These are phyloP conservation scores for Dactylorhiza incarnata DNA, from an alignment of 106 monocot genomes.

Conservation along the genomic window DNA sequence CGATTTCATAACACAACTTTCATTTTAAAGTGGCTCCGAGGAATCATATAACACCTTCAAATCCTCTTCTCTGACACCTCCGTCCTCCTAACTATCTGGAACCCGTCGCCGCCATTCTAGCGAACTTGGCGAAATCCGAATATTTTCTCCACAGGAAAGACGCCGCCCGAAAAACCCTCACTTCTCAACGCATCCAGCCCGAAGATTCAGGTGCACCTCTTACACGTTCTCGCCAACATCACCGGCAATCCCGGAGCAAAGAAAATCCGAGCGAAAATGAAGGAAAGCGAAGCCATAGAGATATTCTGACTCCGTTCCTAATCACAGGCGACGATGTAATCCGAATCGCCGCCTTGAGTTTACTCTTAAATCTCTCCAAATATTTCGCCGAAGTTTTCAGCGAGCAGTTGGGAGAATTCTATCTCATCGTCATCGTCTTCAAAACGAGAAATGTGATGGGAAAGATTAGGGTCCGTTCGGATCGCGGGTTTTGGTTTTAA, in stretches of 20 bases:
- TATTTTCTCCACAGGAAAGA: constrained; percentile 44
- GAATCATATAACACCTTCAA: constrained; percentile 51
- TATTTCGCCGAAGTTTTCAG: constrained; percentile 30
- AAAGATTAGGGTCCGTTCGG: too few species aligned
- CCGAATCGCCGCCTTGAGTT: constrained; percentile 31
- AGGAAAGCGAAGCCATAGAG: constrained; percentile 49
- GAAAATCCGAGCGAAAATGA: constrained; percentile 45
- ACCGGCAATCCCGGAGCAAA: constrained; percentile 33
- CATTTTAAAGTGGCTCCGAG: not conserved
- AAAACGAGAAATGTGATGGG: too few species aligned
- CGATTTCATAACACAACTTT: too few species aligned
- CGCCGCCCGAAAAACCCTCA: constrained; percentile 48
- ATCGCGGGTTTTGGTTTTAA: too few species aligned
- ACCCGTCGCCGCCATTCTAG: constrained; percentile 66
- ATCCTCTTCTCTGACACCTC: constrained; percentile 86
- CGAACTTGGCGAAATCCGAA: constrained; percentile 49
- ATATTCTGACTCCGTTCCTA: constrained; percentile 59
- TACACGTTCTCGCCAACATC: constrained; percentile 59
- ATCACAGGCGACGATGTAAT: constrained; percentile 29
- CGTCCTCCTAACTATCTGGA: constrained; percentile 61
- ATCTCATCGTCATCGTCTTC: too few species aligned
- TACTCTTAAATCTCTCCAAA: constrained; percentile 57
- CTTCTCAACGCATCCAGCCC: constrained; percentile 64
- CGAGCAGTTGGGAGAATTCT: constrained; percentile 35
- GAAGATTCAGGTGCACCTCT: constrained; percentile 48